Conservation (phyloP, 2,329 filamentous ascomycete genomes). For the Aspergillus costaricaensis region DNA sequence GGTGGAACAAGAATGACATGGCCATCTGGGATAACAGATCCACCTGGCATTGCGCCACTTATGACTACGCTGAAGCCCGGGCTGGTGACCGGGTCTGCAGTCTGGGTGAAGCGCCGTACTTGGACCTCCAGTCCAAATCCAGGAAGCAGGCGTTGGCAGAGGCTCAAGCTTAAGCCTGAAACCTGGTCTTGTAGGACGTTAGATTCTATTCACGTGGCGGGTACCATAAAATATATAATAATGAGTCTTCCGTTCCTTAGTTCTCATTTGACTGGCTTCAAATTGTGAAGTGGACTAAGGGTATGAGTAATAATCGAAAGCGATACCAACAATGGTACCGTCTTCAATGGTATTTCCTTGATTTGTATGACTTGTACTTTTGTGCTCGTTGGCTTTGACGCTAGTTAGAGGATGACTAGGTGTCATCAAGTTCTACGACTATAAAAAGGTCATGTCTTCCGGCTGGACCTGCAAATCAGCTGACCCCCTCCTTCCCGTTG, state of each 20-base stretch:
- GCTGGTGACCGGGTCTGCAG: conserved; percentile 54
- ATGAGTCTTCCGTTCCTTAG: background rate
- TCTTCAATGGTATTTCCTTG: background rate
- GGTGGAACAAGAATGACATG: conserved; percentile 54
- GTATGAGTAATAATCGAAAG: background rate
- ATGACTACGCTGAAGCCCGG: conserved; percentile 40
- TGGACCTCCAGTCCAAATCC: conserved; percentile 45
- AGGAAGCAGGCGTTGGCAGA: conserved; percentile 39
- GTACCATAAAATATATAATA: background rate
- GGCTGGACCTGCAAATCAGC: too few species aligned
- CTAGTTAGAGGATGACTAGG: too few species aligned
- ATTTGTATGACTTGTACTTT: too few species aligned
- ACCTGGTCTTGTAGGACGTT: too few species aligned
- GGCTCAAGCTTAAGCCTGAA: background rate
- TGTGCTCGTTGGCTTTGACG: too few species aligned
- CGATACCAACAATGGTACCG: background rate
- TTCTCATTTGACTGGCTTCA: background rate
- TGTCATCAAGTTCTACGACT: too few species aligned
- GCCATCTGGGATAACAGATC: conserved; percentile 28
- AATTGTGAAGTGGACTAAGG: background rate
- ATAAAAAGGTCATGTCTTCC: rapidly evolving
- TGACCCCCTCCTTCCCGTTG: too few species aligned
- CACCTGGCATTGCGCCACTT: conserved; percentile 48
- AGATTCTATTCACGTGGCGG: background rate
- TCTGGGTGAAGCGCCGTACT: conserved; percentile 55